These are phyloP conservation scores for Lactifluus volemus DNA, from an alignment of 768 basidiomycete genomes.

Conservation along the genomic window DNA sequence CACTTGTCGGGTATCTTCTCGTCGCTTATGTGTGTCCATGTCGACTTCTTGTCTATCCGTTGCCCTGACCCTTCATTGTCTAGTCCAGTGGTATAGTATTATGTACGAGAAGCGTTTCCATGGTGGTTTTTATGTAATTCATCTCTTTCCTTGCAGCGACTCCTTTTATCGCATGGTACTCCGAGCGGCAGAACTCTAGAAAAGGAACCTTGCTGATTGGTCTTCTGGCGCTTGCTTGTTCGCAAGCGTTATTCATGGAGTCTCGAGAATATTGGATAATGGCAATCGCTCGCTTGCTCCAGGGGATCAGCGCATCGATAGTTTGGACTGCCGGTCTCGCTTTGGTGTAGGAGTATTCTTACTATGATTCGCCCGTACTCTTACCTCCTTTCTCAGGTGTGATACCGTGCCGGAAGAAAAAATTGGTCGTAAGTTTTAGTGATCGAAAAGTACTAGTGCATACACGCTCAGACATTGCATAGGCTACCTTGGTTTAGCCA, in stretches of 20 bases:
- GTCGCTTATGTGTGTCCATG: constrained; percentile 32
- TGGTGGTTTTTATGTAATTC: neutral
- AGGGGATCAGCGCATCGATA: constrained; percentile 33
- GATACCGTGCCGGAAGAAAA: constrained; percentile 30
- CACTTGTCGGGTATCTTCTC: constrained; percentile 32
- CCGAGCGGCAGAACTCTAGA: constrained; percentile 29
- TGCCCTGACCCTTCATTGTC: neutral
- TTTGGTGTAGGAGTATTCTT: constrained; percentile 25
- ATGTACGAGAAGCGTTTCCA: constrained; percentile 20
- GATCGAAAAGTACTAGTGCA: neutral
- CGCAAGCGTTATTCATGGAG: constrained; percentile 34
- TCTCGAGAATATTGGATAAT: constrained; percentile 32
- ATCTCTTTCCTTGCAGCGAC: constrained; percentile 23
- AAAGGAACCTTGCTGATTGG: constrained; percentile 27
- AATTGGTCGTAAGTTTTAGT: constrained; percentile 27
- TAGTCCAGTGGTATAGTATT: constrained; percentile 29
- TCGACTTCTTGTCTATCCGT: neutral
- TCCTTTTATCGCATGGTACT: constrained; percentile 29
- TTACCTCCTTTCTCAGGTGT: constrained; percentile 23
- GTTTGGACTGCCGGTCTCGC: constrained; percentile 35
- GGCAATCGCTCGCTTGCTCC: constrained; percentile 31
- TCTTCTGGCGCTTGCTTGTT: constrained; percentile 27
- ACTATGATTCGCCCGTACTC: neutral
- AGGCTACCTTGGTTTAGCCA: constrained; percentile 34
- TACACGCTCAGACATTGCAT: neutral